Conservation (phyloP, 345 rosid genomes). For the Euphorbia tirucalli region DNA sequence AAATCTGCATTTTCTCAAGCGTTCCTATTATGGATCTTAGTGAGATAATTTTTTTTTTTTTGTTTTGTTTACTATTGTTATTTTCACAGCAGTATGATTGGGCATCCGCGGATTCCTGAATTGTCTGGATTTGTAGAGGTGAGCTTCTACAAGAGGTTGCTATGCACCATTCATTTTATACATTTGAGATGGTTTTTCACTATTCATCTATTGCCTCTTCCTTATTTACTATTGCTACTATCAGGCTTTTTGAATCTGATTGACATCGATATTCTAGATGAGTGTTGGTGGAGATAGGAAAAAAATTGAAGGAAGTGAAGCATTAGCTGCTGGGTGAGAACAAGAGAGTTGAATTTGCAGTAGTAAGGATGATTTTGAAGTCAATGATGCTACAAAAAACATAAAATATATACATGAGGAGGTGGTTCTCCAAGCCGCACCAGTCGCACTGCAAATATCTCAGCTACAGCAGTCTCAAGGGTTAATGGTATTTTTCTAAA, state of each 20-base stretch:
- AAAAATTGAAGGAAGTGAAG: conserved; percentile 28
- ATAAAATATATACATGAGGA: conserved; percentile 36
- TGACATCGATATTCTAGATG: conserved; percentile 52
- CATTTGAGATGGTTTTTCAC: conserved; percentile 24
- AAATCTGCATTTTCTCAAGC: too few relatives aligned
- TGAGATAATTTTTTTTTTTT: too few relatives aligned
- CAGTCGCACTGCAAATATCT: conserved; percentile 33
- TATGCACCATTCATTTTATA: conserved; percentile 33
- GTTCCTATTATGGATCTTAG: too few relatives aligned
- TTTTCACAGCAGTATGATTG: too few relatives aligned
- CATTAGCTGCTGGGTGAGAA: conserved; percentile 29
- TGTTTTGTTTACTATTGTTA: too few relatives aligned
- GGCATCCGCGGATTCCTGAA: conserved; percentile 17
- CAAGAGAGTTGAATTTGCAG: conserved; percentile 26
- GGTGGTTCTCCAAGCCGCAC: conserved; percentile 30
- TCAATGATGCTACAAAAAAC: too few relatives aligned
- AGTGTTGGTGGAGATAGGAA: conserved; percentile 37
- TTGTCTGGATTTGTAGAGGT: conserved; percentile 21
- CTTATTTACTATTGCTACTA: conserved; percentile 15
- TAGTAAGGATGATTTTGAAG: conserved; percentile 19
- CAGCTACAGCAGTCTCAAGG: conserved; percentile 45
- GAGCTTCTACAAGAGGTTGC: conserved; percentile 26
- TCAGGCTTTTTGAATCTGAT: conserved; percentile 35
- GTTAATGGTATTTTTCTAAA: too few relatives aligned
- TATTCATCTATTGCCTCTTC: conserved; percentile 19